Evolutionary conservation across 1,139 yeast species (phyloP).

Genomic region (Pichia sp.): DNA sequence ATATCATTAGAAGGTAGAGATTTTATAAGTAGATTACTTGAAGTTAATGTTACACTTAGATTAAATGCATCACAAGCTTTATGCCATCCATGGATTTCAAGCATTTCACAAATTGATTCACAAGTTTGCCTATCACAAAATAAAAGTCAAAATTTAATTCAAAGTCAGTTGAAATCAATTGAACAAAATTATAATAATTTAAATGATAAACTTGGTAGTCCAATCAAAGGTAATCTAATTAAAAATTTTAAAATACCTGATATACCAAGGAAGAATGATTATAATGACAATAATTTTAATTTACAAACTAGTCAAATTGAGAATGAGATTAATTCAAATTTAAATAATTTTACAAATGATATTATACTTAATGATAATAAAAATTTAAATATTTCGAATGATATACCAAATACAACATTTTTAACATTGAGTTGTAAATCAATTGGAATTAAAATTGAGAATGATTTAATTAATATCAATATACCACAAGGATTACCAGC

Average conservation of each 20-base stretch:
- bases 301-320: background rate
- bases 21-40: conserved; percentile 60
- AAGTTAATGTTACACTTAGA: conserved; percentile 65
- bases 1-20: conserved; percentile 60
- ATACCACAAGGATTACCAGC: conserved; percentile 59
- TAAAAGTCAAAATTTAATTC: conserved; percentile 11
- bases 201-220: no score
- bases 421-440: conserved; percentile 7
- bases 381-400: no score
- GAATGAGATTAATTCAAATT: no score
- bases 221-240: no score
- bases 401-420: conserved; percentile 12
- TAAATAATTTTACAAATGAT: no score
- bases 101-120: conserved; percentile 29
- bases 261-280: conserved; percentile 7
- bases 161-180: background rate
- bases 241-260: conserved; percentile 13
- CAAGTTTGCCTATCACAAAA: conserved; percentile 63
- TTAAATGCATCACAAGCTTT: conserved; percentile 69
- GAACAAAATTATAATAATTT: no score
- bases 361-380: no score
- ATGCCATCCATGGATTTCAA: conserved; percentile 58
- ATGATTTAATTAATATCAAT: conserved; percentile 36
- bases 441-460: background rate
- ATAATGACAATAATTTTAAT: background rate